phyloP scores from a whole-genome alignment of 148 eudicot genomes.

The Vaccinium macrocarpon region DNA sequence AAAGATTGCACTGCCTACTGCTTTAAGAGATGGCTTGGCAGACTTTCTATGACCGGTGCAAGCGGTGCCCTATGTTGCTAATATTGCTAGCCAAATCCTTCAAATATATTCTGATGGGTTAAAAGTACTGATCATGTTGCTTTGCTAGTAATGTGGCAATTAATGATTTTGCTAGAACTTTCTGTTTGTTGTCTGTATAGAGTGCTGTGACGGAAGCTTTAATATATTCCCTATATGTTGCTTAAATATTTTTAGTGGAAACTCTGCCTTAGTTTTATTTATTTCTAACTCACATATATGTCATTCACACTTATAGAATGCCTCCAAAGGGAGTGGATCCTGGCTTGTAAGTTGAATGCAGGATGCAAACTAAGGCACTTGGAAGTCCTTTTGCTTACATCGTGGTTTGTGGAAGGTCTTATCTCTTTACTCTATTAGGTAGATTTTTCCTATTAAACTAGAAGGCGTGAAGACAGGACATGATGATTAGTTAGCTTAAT shows the following conservation, averaged over 20 bases:
- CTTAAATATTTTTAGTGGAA: neutral
- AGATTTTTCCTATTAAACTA: neutral
- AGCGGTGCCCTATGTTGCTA: neutral
- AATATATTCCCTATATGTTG: neutral
- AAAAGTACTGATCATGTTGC: neutral
- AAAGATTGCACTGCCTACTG: neutral
- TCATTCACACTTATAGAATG: neutral
- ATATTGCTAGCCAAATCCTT: neutral
- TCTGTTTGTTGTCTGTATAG: neutral
- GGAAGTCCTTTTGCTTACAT: neutral
- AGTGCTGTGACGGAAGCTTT: neutral
- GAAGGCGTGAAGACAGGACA: neutral
- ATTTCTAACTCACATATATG: too few relatives aligned
- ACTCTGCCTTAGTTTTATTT: neutral
- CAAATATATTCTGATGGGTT: neutral
- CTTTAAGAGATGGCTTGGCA: conserved; percentile 1
- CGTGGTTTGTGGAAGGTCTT: neutral
- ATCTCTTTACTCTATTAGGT: neutral
- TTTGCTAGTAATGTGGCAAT: neutral
- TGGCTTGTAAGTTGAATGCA: neutral
- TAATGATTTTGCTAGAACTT: neutral
- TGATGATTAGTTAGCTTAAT: neutral
- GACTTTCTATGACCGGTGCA: neutral
- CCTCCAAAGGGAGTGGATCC: neutral
- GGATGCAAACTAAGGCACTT: neutral